These are phyloP conservation scores for Marvania coccoides DNA, from an alignment of 139 green algal genomes.

Conservation along the genomic window DNA sequence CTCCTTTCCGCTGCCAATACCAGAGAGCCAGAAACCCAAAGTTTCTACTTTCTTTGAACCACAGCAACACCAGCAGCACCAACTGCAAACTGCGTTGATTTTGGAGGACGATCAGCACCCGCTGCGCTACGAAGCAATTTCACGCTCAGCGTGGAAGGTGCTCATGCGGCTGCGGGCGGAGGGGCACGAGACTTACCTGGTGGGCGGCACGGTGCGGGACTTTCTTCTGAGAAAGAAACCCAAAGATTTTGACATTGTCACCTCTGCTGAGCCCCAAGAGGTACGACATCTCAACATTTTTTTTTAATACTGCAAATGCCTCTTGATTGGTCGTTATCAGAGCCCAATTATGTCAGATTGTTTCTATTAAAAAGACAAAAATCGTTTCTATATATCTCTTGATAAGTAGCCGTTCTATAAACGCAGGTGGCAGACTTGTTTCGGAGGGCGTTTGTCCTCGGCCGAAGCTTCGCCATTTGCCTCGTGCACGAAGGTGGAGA, in stretches of 20 bases:
- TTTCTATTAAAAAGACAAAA: no score
- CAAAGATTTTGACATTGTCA: conserved; percentile 63
- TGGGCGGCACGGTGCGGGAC: conserved; percentile 69
- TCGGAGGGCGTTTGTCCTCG: conserved; percentile 32
- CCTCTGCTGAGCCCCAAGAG: conserved; percentile 39
- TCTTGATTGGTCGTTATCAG: no score
- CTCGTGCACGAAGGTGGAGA: conserved; percentile 13
- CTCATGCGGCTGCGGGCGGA: conserved; percentile 17
- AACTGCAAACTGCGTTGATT: not conserved
- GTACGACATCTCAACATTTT: no score
- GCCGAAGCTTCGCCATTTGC: conserved; percentile 47
- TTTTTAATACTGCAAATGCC: no score
- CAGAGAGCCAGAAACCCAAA: no score
- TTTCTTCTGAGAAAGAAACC: conserved; percentile 39
- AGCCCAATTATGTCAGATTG: no score
- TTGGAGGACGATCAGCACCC: conserved; percentile 27
- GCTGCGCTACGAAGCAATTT: conserved; percentile 13
- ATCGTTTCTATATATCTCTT: no score
- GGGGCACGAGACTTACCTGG: conserved; percentile 57
- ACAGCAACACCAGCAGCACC: not conserved
- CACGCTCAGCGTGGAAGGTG: conserved; percentile 16
- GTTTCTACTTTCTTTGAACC: no score
- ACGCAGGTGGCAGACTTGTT: conserved; percentile 39
- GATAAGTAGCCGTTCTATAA: no score
- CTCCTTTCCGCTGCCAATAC: no score